These are phyloP conservation scores for Fraxinus sp. DNA, from an alignment of 305 asterid genomes.

Conservation along the genomic window DNA sequence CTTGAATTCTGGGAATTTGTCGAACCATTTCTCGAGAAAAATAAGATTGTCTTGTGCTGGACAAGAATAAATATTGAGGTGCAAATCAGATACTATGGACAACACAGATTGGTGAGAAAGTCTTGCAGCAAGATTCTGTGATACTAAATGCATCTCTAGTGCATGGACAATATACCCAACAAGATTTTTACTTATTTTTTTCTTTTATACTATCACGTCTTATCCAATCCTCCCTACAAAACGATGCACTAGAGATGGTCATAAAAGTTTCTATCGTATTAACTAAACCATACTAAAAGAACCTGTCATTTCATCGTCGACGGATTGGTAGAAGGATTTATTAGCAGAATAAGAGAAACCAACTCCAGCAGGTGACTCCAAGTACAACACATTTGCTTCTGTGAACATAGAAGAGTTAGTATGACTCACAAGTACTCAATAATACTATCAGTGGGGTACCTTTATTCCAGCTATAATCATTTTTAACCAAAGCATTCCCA, in stretches of 20 bases:
- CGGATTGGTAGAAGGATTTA: slow-evolving; percentile 42
- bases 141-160: not conserved
- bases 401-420: not conserved
- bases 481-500: slow-evolving; percentile 52
- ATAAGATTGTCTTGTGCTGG: slow-evolving; percentile 64
- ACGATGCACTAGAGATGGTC: not conserved
- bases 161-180: not conserved
- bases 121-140: not conserved
- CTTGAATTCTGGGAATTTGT: slow-evolving; percentile 52
- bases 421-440: not conserved
- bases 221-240: not conserved
- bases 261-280: not conserved
- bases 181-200: not conserved
- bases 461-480: slow-evolving; percentile 75
- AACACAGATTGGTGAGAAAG: not conserved
- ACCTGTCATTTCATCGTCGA: slow-evolving; percentile 54
- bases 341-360: slow-evolving; percentile 55
- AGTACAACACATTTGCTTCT: slow-evolving; percentile 54
- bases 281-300: not conserved
- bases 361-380: slow-evolving; percentile 67
- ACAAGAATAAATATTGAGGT: not conserved
- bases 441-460: slow-evolving; percentile 30
- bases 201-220: not conserved
- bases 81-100: not conserved
- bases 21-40: slow-evolving; percentile 61